Conservation (phyloP, 805 yeast genomes). For the Sporopachydermia lactativora region DNA sequence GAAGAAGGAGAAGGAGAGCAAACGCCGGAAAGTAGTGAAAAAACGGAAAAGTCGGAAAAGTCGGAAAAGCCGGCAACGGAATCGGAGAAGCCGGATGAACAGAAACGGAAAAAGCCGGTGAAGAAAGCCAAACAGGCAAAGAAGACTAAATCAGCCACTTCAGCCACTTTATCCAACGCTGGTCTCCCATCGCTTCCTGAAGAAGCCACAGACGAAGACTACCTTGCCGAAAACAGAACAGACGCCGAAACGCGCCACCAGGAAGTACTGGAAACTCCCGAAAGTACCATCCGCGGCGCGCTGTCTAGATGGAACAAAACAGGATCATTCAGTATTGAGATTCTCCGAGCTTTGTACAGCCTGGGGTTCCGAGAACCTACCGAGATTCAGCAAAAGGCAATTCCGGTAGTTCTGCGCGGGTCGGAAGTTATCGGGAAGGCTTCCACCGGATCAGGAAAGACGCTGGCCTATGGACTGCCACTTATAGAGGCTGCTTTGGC, state of each 20-base stretch:
- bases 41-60: conserved; percentile 13
- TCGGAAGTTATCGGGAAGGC: conserved; percentile 90
- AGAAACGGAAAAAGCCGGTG: conserved; percentile 5
- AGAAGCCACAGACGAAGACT: conserved; percentile 7
- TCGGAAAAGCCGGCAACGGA: conserved; percentile 10
- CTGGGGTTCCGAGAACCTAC: conserved; percentile 62
- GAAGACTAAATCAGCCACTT: conserved; percentile 4
- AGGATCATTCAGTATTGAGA: conserved; percentile 34
- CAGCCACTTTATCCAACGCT: conserved; percentile 6
- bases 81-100: conserved; percentile 4
- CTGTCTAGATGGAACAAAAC: conserved; percentile 22
- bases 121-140: conserved; percentile 3
- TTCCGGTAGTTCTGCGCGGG: conserved; percentile 63
- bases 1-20: conserved; percentile 25
- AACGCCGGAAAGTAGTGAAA: conserved; percentile 7
- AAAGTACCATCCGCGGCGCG: conserved; percentile 48
- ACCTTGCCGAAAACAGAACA: no score
- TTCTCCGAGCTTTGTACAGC: conserved; percentile 45
- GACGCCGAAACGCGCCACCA: conserved; percentile 3
- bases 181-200: no score
- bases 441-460: conserved; percentile 95
- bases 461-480: conserved; percentile 91
- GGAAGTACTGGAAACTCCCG: conserved; percentile 19
- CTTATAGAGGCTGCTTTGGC: conserved; percentile 52
- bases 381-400: conserved; percentile 61